A percentile compares a stretch with the other conserved stretches of the same genome.
phyloP scores from a whole-genome alignment of 1,284 basidiomycete genomes.

The Microbotryum silenes-acaulis region DNA sequence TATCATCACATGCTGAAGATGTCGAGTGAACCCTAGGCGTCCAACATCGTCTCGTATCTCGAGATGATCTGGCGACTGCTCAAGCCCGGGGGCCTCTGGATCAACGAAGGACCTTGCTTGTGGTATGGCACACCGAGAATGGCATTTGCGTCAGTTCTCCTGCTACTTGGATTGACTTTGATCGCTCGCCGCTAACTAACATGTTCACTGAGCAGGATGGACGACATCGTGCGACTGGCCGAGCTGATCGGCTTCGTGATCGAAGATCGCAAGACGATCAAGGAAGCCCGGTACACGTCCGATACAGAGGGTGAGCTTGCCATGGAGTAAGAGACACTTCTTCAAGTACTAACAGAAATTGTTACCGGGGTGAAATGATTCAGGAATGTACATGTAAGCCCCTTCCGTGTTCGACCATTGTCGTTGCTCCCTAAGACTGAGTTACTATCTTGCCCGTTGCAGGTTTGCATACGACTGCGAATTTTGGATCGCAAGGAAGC shows the following conservation, averaged over 20 bases:
- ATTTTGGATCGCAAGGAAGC: conserved; percentile 28
- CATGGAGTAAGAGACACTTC: conserved; percentile 52
- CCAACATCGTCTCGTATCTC: conserved; percentile 46
- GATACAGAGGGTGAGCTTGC: conserved; percentile 58
- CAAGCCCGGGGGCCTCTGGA: conserved; percentile 55
- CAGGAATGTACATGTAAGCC: conserved; percentile 15
- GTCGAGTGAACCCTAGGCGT: conserved; percentile 45
- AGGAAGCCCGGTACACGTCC: conserved; percentile 58
- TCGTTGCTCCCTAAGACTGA: not conserved
- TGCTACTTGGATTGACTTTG: not conserved
- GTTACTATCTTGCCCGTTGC: not conserved
- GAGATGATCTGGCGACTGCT: conserved; percentile 37
- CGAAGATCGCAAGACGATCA: conserved; percentile 40
- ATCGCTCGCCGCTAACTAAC: not conserved
- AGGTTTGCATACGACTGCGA: conserved; percentile 26
- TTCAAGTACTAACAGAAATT: conserved; percentile 37
- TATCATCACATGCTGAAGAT: not conserved
- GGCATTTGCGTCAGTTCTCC: conserved; percentile 43
- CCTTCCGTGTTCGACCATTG: not conserved
- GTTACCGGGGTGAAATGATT: not conserved
- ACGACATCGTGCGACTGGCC: conserved; percentile 51
- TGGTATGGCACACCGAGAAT: conserved; percentile 53
- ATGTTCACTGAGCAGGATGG: conserved; percentile 44
- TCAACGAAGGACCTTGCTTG: conserved; percentile 59
- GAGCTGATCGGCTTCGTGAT: conserved; percentile 50